These are phyloP conservation scores for Leptographium radiaticola DNA, from an alignment of 2,329 filamentous ascomycete genomes.

Conservation along the genomic window DNA sequence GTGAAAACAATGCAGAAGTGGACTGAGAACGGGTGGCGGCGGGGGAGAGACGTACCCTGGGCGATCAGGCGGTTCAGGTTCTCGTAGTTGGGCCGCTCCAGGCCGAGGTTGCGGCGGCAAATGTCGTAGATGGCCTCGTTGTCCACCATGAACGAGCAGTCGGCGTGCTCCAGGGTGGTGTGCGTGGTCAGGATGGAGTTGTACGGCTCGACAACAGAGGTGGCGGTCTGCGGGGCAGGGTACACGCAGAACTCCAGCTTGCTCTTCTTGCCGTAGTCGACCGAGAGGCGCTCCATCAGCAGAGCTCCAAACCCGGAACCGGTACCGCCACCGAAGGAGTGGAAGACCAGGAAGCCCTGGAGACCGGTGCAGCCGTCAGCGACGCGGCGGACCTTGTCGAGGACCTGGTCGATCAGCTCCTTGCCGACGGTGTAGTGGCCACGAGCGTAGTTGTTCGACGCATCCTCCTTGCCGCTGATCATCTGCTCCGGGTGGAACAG, in stretches of 20 bases:
- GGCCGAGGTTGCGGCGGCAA: constrained; percentile 92
- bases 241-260: constrained; percentile 99
- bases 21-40: not conserved
- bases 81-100: constrained; percentile 96
- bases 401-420: constrained; percentile 95
- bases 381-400: constrained; percentile 95
- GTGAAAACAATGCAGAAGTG: not conserved
- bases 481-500: constrained; percentile 99
- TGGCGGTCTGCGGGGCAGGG: constrained; percentile 91
- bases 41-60: constrained; percentile 50
- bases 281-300: constrained; percentile 95
- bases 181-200: constrained; percentile 99
- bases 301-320: constrained; percentile 97
- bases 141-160: constrained; percentile 99
- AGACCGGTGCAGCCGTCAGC: constrained; percentile 97
- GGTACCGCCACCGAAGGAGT: constrained; percentile 98
- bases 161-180: constrained; percentile 97
- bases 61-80: constrained; percentile 98
- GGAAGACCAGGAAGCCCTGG: constrained; percentile 98
- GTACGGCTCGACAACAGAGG: constrained; percentile 97
- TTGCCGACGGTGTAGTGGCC: constrained; percentile 99
- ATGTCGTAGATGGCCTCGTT: constrained; percentile 99
- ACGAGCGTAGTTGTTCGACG: constrained; percentile 99
- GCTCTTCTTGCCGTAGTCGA: constrained; percentile 99
- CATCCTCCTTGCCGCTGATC: constrained; percentile 99